Percentiles rank a stretch among this genome's conserved stretches.
These are phyloP conservation scores for Xerocomellus chrysenteron DNA, from an alignment of 768 basidiomycete genomes.

Conservation along the genomic window DNA sequence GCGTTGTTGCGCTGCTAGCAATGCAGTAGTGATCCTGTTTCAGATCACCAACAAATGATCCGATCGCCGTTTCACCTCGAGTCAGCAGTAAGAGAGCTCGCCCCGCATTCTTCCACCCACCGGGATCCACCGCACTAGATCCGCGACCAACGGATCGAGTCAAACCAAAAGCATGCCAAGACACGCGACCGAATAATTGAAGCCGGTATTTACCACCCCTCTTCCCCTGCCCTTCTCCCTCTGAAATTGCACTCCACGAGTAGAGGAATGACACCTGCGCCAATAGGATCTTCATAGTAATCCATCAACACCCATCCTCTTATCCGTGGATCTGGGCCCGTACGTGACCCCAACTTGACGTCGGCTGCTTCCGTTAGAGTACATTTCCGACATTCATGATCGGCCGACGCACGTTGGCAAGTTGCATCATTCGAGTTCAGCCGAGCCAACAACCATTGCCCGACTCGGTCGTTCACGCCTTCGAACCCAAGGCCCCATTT, in stretches of 20 bases:
- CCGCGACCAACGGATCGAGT: neutral
- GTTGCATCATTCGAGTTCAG: constrained; percentile 28
- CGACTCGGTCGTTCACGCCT: constrained; percentile 79
- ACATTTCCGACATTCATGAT: neutral
- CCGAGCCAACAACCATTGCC: constrained; percentile 63
- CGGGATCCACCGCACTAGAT: neutral
- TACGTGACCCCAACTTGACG: neutral
- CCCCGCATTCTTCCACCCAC: neutral
- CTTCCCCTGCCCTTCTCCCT: constrained; percentile 43
- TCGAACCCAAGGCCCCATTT: constrained; percentile 73
- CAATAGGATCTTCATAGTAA: constrained; percentile 60
- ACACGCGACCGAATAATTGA: neutral
- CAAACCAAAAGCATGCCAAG: neutral
- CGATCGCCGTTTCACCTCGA: neutral
- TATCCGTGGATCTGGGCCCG: constrained; percentile 40
- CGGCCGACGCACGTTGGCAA: neutral
- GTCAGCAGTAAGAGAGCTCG: neutral
- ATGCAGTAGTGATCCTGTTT: neutral
- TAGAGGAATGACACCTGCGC: constrained; percentile 55
- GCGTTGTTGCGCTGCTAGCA: too few species aligned
- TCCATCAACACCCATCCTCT: constrained; percentile 80
- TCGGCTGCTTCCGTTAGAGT: neutral
- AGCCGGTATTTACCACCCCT: constrained; percentile 35
- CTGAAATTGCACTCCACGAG: constrained; percentile 78
- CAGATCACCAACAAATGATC: neutral